Conservation (phyloP, 331 rosid genomes). For the Erythrophleum ivorense region DNA sequence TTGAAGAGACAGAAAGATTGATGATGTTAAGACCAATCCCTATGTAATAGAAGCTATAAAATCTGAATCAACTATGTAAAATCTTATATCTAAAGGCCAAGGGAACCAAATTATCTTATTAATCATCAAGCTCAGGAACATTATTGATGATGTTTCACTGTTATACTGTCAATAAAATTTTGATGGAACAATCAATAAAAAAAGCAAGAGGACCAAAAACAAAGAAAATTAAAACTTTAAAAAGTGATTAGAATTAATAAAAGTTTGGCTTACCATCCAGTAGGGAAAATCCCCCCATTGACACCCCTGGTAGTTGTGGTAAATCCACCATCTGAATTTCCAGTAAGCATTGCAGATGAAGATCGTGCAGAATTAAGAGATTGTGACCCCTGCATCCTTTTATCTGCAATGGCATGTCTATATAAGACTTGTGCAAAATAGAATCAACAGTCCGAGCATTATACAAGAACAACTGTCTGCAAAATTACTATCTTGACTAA, state of each 20-base stretch:
- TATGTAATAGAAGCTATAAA: constrained; percentile 5
- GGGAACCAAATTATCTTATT: constrained; percentile 18
- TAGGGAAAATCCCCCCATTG: constrained; percentile 41
- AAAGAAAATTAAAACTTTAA: constrained; percentile 2
- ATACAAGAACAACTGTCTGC: constrained; percentile 33
- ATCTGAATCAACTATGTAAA: background rate
- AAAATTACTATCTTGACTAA: constrained; percentile 33
- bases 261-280: constrained; percentile 62
- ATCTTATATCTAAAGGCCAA: background rate
- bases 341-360: constrained; percentile 51
- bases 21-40: constrained; percentile 9
- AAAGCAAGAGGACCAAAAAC: background rate
- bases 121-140: background rate
- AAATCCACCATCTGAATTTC: constrained; percentile 44
- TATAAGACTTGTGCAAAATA: constrained; percentile 57
- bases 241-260: background rate
- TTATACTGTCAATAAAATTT: background rate
- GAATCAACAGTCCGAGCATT: constrained; percentile 32
- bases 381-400: constrained; percentile 68
- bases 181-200: constrained; percentile 4
- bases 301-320: constrained; percentile 43
- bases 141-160: background rate
- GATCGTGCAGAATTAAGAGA: constrained; percentile 48
- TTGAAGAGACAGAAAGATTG: background rate
- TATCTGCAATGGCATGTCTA: constrained; percentile 82